A percentile compares a stretch with the other conserved stretches of the same genome.
phyloP scores from a whole-genome alignment of 805 yeast species.

The Starmerella geochares region DNA sequence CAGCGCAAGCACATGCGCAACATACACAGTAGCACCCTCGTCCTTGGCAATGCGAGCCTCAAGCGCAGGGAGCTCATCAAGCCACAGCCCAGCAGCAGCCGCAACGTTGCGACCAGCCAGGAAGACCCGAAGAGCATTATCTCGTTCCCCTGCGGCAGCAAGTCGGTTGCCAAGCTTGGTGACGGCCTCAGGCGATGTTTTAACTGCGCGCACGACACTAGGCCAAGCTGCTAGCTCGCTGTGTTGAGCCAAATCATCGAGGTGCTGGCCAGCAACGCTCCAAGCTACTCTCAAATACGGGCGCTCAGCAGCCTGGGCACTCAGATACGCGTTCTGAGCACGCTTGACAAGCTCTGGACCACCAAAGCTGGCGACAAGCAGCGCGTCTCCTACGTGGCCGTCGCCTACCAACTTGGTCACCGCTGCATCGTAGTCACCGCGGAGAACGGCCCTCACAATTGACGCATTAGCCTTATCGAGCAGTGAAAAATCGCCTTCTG shows the following conservation, averaged over 20 bases:
- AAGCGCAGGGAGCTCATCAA: conserved; percentile 50
- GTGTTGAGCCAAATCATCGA: conserved; percentile 62
- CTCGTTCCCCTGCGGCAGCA: conserved; percentile 43
- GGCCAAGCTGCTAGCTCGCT: conserved; percentile 77
- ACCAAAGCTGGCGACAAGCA: conserved; percentile 60
- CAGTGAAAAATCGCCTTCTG: conserved; percentile 30
- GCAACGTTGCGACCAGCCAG: conserved; percentile 74
- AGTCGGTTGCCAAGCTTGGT: conserved; percentile 64
- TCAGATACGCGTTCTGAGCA: conserved; percentile 63
- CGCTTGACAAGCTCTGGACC: conserved; percentile 44
- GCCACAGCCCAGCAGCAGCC: conserved; percentile 74
- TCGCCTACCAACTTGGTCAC: conserved; percentile 54
- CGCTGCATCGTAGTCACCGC: conserved; percentile 57
- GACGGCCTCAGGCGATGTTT: conserved; percentile 5
- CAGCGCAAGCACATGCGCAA: conserved; percentile 74
- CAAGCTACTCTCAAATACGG: conserved; percentile 66
- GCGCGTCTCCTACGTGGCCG: conserved; percentile 64
- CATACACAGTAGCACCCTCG: conserved; percentile 50
- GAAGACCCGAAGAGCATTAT: conserved; percentile 66
- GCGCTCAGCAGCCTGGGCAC: conserved; percentile 42
- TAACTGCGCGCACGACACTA: conserved; percentile 55
- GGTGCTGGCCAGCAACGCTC: conserved; percentile 45
- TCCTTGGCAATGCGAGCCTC: conserved; percentile 36
- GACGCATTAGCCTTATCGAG: conserved; percentile 25
- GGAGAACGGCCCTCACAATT: conserved; percentile 44